These are phyloP conservation scores for Saksenaea oblongispora DNA, from an alignment of 371 early-diverging fungal genomes.

Conservation along the genomic window DNA sequence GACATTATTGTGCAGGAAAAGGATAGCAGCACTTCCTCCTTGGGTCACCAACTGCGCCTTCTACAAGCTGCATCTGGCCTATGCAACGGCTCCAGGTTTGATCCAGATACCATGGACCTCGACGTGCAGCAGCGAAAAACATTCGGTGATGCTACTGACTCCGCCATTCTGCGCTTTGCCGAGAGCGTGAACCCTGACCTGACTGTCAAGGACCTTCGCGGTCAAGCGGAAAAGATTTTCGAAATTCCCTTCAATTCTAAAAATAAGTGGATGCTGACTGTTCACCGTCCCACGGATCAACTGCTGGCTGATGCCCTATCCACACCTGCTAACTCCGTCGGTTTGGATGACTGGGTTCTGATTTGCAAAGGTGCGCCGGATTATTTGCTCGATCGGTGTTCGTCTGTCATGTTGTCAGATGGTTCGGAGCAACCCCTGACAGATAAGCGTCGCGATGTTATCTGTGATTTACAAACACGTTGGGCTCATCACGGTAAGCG, in stretches of 20 bases:
- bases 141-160: slow-evolving; percentile 79
- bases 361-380: slow-evolving; percentile 84
- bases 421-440: slow-evolving; percentile 47
- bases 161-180: slow-evolving; percentile 69
- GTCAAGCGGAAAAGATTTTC: slow-evolving; percentile 41
- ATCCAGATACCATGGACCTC: slow-evolving; percentile 36
- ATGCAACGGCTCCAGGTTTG: slow-evolving; percentile 69
- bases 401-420: slow-evolving; percentile 38
- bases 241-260: slow-evolving; percentile 73
- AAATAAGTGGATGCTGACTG: slow-evolving; percentile 71
- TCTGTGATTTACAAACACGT: slow-evolving; percentile 47
- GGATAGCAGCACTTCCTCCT: neutral
- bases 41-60: slow-evolving; percentile 28
- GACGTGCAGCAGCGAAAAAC: slow-evolving; percentile 57
- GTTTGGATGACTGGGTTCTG: slow-evolving; percentile 34
- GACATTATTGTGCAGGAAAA: slow-evolving; percentile 18
- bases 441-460: slow-evolving; percentile 27
- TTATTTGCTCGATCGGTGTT: slow-evolving; percentile 58
- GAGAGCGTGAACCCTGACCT: slow-evolving; percentile 28
- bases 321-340: slow-evolving; percentile 9
- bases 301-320: slow-evolving; percentile 31
- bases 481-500: slow-evolving; percentile 71
- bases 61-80: slow-evolving; percentile 56
- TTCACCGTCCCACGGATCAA: slow-evolving; percentile 27
- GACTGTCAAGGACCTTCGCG: slow-evolving; percentile 20